Base-by-base conservation (phyloP, 2,329 filamentous ascomycete species). In the Aspergillus tanneri region DNA sequence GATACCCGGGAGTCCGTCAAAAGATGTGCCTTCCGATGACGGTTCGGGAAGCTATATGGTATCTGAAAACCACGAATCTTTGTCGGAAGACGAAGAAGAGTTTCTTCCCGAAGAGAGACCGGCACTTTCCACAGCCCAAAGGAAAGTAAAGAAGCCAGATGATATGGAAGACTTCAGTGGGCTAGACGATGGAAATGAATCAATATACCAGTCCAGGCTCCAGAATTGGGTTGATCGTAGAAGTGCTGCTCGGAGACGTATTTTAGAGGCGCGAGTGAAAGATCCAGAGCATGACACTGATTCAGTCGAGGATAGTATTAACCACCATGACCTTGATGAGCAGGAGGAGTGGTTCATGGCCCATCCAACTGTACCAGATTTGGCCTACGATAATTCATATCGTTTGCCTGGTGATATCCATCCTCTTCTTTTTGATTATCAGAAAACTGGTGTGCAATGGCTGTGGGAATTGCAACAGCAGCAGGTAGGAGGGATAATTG, bases 381-480 rank as follows among this genome's bases (percentile, higher is more conserved):
- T 88, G 40, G 72, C 79, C 4, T 83, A 96, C 41, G 84, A 87
- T 43, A 86, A 88, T 30, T 86, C 82, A 3, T 82, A 95, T 47
- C 87, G 82, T 43, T 77, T 99, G 4, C 93, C 93, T 1, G 93
- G 93, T 2, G 93, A 99, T 60, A 92, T 99, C 6, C 91, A 88
- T 56, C 90, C 90, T 0, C 90, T 90, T 2, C 75, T 99, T 0
- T 99, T 97, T 61, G 90, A 95, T 54, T 99, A 99, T 58, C 93
- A 99, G 63, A 96, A 96, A 69, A 96, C 90, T 0, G 91, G 92
- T 3, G 90, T 99, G 3, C 88, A 96, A 64, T 99, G 93, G 93
- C 79, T 99, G 5, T 90, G 90, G 67, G 92, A 99, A 67, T 76
- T 99, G 2, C 92, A 95, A 65, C 83, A 85, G 47, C 90, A 96